These are phyloP conservation scores for Phialophora macrospora DNA, from an alignment of 2,329 filamentous ascomycete species.

Conservation along the genomic window DNA sequence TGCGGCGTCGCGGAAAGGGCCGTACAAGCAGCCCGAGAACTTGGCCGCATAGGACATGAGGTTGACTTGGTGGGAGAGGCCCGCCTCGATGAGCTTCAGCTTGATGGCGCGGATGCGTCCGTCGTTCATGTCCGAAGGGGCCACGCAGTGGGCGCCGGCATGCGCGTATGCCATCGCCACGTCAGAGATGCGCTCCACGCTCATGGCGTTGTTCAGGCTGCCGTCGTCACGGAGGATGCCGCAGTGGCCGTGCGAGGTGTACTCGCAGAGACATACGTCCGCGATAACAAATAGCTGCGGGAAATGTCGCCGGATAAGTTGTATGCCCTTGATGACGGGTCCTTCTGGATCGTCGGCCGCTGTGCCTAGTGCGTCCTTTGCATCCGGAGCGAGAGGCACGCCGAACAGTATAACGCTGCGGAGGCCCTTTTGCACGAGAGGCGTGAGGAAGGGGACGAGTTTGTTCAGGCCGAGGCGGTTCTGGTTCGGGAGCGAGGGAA, in stretches of 20 bases:
- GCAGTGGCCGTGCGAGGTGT: constrained; percentile 97
- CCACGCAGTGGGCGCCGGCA: constrained; percentile 94
- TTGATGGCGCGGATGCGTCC: constrained; percentile 97
- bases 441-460: constrained; percentile 79
- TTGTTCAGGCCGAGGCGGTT: constrained; percentile 86
- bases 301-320: constrained; percentile 80
- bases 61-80: constrained; percentile 85
- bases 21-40: constrained; percentile 95
- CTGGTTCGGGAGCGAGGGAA: constrained; percentile 90
- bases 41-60: constrained; percentile 99
- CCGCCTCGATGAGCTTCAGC: constrained; percentile 93
- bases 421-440: constrained; percentile 86
- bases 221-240: constrained; percentile 94
- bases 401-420: constrained; percentile 95
- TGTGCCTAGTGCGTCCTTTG: constrained; percentile 90
- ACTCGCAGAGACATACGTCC: constrained; percentile 97
- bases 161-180: constrained; percentile 98
- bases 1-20: constrained; percentile 94
- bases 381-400: constrained; percentile 78
- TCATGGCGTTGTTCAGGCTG: constrained; percentile 87
- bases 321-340: constrained; percentile 86
- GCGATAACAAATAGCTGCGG: constrained; percentile 88
- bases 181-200: constrained; percentile 91
- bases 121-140: constrained; percentile 98
- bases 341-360: constrained; percentile 90